These are phyloP conservation scores for Gleditsia sinensis DNA, from an alignment of 306 rosid species.

Conservation along the genomic window DNA sequence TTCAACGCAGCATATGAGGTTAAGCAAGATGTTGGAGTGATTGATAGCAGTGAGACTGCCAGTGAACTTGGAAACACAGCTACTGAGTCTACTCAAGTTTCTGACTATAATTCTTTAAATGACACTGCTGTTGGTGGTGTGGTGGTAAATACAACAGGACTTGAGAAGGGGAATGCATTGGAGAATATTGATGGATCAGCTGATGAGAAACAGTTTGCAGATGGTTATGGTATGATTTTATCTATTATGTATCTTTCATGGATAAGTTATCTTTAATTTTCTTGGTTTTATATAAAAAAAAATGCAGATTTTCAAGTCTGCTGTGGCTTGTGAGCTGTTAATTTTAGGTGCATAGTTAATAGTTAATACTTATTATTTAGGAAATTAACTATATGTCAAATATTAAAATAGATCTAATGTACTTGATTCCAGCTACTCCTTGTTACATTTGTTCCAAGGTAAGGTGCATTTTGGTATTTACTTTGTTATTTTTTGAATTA, in stretches of 20 bases:
- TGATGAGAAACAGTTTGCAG: slow-evolving; percentile 64
- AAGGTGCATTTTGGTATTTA: not conserved
- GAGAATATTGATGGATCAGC: slow-evolving; percentile 48
- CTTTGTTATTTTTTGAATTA: too few relatives aligned
- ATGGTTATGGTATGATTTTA: slow-evolving; percentile 62
- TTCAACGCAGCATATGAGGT: slow-evolving; percentile 38
- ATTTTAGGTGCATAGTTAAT: not conserved
- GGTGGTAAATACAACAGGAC: slow-evolving; percentile 32
- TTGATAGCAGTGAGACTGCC: slow-evolving; percentile 41
- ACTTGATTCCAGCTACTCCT: slow-evolving; percentile 6
- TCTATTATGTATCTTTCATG: not conserved
- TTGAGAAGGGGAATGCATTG: slow-evolving; percentile 61
- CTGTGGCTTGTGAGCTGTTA: not conserved
- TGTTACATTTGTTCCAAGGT: slow-evolving; percentile 1
- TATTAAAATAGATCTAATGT: not conserved
- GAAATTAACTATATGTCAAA: not conserved
- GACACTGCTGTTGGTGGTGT: slow-evolving; percentile 16
- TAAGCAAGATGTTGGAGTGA: slow-evolving; percentile 40
- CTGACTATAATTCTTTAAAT: slow-evolving; percentile 55
- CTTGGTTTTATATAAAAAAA: not conserved
- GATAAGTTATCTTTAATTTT: not conserved
- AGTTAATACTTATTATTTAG: not conserved
- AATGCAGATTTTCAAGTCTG: not conserved
- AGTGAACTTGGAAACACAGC: slow-evolving; percentile 30
- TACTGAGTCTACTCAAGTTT: slow-evolving; percentile 36